Evolutionary conservation across 1,139 yeast species (phyloP).

Genomic region (Debaryomyces psychrophilus): DNA sequence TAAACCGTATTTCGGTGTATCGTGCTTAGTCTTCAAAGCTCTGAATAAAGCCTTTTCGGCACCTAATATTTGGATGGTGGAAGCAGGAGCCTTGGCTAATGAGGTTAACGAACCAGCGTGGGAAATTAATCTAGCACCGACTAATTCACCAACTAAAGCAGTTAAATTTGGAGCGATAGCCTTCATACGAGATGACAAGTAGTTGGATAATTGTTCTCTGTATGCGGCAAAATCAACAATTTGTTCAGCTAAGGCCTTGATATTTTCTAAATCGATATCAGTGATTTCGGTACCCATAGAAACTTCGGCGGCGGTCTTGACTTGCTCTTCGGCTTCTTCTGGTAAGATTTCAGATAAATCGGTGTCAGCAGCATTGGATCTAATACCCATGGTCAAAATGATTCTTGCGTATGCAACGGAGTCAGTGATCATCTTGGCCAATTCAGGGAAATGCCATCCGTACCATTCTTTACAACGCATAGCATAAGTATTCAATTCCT

Average conservation of each 20-base stretch:
- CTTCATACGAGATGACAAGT: conserved; percentile 93
- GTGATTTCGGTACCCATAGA: conserved; percentile 99
- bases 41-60: conserved; percentile 99
- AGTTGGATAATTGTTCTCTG: conserved; percentile 84
- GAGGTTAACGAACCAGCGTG: conserved; percentile 98
- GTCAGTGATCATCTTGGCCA: conserved; percentile 93
- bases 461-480: conserved; percentile 99
- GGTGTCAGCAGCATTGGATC: conserved; percentile 87
- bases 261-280: conserved; percentile 89
- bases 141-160: conserved; percentile 96
- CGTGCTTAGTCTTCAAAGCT: conserved; percentile 97
- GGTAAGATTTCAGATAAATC: conserved; percentile 92
- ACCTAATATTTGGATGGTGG: conserved; percentile 97
- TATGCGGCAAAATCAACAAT: conserved; percentile 92
- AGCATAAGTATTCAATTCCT: conserved; percentile 95
- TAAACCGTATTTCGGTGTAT: conserved; percentile 97
- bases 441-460: conserved; percentile 99
- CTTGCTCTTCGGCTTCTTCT: conserved; percentile 83
- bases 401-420: conserved; percentile 94
- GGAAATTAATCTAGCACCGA: conserved; percentile 96
- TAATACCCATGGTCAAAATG: conserved; percentile 89
- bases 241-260: conserved; percentile 88
- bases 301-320: conserved; percentile 87
- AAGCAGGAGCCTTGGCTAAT: conserved; percentile 97
- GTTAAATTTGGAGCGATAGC: conserved; percentile 97